These are phyloP conservation scores for Phytophthora palmivora DNA, from an alignment of 352 stramenopile genomes.

Conservation along the genomic window DNA sequence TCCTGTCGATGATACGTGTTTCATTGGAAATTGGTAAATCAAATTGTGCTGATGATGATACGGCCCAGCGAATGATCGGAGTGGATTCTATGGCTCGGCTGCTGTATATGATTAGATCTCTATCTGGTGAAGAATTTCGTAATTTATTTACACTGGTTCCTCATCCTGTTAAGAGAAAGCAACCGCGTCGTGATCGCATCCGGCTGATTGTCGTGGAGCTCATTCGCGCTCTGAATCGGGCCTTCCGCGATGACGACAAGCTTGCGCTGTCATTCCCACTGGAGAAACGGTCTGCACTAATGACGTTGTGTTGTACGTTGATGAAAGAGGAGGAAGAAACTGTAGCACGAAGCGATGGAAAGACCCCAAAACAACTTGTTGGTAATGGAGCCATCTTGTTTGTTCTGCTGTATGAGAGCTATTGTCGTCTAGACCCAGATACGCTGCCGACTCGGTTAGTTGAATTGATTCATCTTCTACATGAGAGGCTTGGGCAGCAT, in stretches of 20 bases:
- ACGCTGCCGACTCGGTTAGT: conserved; percentile 20
- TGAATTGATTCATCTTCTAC: conserved; percentile 47
- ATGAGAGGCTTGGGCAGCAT: conserved; percentile 51
- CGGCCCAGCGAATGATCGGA: conserved; percentile 19
- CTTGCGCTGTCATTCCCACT: conserved; percentile 21
- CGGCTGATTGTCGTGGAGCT: conserved; percentile 49
- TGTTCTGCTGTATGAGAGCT: conserved; percentile 46
- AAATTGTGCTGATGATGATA: conserved; percentile 1
- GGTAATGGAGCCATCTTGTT: conserved; percentile 63
- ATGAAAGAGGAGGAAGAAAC: conserved; percentile 79
- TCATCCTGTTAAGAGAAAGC: conserved; percentile 53
- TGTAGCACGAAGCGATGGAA: conserved; percentile 51
- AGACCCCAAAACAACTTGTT: conserved; percentile 55
- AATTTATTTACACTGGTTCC: conserved; percentile 42
- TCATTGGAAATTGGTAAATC: conserved; percentile 18
- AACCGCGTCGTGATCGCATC: conserved; percentile 53
- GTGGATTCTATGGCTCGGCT: conserved; percentile 43
- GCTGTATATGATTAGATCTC: conserved; percentile 45
- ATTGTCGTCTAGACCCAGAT: not conserved
- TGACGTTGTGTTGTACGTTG: conserved; percentile 55
- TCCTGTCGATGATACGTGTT: conserved; percentile 47
- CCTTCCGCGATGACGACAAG: conserved; percentile 12
- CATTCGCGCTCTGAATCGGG: conserved; percentile 49
- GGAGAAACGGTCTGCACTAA: conserved; percentile 42
- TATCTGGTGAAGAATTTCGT: conserved; percentile 41